Base-by-base conservation (phyloP, 352 stramenopile species). In the Globisporangium polare region DNA sequence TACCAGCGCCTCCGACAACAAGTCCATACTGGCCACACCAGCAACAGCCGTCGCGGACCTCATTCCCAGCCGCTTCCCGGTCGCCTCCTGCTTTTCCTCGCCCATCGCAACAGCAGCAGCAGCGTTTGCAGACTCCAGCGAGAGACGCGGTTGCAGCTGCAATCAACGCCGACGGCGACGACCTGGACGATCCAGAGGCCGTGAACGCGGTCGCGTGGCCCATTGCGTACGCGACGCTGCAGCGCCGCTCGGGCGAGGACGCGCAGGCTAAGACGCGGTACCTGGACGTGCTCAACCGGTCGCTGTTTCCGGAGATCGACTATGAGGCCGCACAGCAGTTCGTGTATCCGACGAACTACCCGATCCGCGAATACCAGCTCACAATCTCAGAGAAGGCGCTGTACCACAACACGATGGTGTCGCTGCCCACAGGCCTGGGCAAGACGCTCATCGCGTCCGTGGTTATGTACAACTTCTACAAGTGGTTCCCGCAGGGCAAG, bases 391-490 rank as follows among this genome's bases (percentile, higher is more conserved):
- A 96, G 62, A 90, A 94, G 33, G 89, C 94, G 0, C 71, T 99
- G 41, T 96, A 98, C 41, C 77, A 96, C 47, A 99, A 99, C 74
- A 99, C 97, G 37, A 83, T 99, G 17, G 97, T 99, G 39, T 96
- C 89, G n/a, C 74, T 99, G 3, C 98, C 98, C 0, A 99, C 98
- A 4, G 98, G 98, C 18, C 75, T 99, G 13, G 98, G 98, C n/a
- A 99, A 99, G 75, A 99, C 98, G 12, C 78, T 99, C 8, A 99
- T 99, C 71, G 98, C 97, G 35, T 96, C 97, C 6, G 97, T 99
- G 3, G 97, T 99, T 41, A 99, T 99, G 95, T 99, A 99, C 82
- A 99, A 99, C 83, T 99, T 96, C 67, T 98, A 99, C 71, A 83
- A 96, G 5, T 99, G 97, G 97, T 99, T 99, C 73, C 96, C 97